Conservation (phyloP, 106 monocot genomes). For the Dendrobium nobile region DNA sequence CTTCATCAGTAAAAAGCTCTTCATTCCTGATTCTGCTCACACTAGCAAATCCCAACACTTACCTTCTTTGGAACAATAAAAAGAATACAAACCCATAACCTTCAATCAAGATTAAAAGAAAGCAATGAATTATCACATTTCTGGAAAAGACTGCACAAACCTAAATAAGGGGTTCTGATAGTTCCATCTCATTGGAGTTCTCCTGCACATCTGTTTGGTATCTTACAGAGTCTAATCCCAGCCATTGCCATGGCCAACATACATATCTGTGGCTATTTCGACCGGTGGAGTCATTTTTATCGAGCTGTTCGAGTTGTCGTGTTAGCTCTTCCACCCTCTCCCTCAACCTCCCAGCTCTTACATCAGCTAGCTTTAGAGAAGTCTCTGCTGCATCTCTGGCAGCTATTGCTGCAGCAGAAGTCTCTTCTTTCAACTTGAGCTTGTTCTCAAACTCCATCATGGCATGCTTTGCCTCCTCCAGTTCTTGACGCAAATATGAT, state of each 20-base stretch:
- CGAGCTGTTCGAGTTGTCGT: slow-evolving; percentile 63
- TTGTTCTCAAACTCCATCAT: slow-evolving; percentile 64
- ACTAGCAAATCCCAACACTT: no score
- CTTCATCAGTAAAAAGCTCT: no score
- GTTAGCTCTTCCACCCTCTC: slow-evolving; percentile 85
- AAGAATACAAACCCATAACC: neutral
- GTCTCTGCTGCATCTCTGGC: slow-evolving; percentile 97
- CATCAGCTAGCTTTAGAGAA: slow-evolving; percentile 66
- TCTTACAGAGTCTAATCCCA: slow-evolving; percentile 65
- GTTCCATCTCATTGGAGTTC: slow-evolving; percentile 86
- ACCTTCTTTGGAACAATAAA: neutral
- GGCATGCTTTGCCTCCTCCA: slow-evolving; percentile 69
- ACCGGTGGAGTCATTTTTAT: slow-evolving; percentile 20
- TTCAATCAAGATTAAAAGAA: neutral
- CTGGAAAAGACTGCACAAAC: slow-evolving; percentile 1
- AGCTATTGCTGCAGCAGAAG: slow-evolving; percentile 77
- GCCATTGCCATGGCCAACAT: slow-evolving; percentile 99
- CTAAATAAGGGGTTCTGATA: slow-evolving; percentile 91
- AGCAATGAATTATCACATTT: no score
- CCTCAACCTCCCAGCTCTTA: slow-evolving; percentile 59
- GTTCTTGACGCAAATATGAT: slow-evolving; percentile 52
- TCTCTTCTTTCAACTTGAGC: slow-evolving; percentile 96
- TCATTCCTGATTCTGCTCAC: no score
- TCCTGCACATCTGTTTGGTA: slow-evolving; percentile 29
- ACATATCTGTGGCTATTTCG: slow-evolving; percentile 47